Conservation (phyloP, 2,329 filamentous ascomycete species). For the Xylariaceae sp. region DNA sequence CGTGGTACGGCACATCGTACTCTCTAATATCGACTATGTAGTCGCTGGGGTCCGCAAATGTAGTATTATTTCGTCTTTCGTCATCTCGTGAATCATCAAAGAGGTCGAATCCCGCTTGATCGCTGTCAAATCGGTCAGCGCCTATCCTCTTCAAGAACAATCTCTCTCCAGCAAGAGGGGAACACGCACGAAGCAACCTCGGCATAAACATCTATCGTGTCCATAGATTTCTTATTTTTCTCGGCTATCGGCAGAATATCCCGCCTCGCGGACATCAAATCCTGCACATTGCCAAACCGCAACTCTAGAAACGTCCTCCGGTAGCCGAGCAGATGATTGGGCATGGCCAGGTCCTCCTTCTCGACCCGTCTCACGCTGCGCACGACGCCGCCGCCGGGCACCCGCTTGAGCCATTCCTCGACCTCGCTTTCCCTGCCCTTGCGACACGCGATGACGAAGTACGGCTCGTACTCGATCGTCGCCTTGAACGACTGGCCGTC, state of each 20-base stretch:
- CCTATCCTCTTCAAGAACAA: not conserved
- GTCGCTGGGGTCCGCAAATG: constrained; percentile 87
- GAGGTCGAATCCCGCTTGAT: constrained; percentile 70
- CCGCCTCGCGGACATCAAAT: constrained; percentile 82
- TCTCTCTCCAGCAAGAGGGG: no score
- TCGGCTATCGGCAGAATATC: constrained; percentile 89
- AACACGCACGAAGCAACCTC: constrained; percentile 81
- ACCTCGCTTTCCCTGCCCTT: constrained; percentile 88
- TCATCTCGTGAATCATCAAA: constrained; percentile 87
- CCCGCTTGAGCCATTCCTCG: constrained; percentile 87
- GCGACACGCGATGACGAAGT: constrained; percentile 90
- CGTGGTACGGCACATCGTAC: constrained; percentile 99
- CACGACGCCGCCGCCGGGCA: constrained; percentile 78
- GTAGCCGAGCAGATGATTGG: constrained; percentile 93
- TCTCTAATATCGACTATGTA: constrained; percentile 98
- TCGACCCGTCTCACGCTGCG: constrained; percentile 77
- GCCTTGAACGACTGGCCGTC: constrained; percentile 92
- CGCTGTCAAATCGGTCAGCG: constrained; percentile 30
- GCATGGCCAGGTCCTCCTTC: constrained; percentile 93
- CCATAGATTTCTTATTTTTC: constrained; percentile 94
- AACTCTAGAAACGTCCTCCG: constrained; percentile 85
- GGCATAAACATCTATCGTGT: constrained; percentile 97
- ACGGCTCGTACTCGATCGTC: constrained; percentile 93
- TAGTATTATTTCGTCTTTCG: constrained; percentile 75
- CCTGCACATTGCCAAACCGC: constrained; percentile 82